Evolutionary conservation across 1,284 basidiomycete genomes (phyloP).

Genomic region (Rhodotorula glutinis): DNA sequence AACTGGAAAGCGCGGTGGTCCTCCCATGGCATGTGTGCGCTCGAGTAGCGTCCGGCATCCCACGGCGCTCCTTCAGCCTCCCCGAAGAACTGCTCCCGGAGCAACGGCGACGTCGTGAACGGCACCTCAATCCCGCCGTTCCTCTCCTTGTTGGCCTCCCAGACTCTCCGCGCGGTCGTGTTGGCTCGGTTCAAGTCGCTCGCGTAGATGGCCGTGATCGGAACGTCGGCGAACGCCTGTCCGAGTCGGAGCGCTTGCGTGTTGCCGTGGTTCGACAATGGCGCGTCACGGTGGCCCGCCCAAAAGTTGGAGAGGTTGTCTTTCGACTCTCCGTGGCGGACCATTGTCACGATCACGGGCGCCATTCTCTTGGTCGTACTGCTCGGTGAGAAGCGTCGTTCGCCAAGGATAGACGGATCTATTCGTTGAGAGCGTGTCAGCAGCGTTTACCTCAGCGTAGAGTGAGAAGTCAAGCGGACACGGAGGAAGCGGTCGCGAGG

Average conservation of each 20-base stretch:
- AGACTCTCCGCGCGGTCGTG: slow-evolving; percentile 65
- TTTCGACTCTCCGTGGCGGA: slow-evolving; percentile 39
- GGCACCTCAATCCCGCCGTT: slow-evolving; percentile 56
- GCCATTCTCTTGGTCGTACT: slow-evolving; percentile 10
- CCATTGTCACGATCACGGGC: slow-evolving; percentile 35
- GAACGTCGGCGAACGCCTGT: slow-evolving; percentile 38
- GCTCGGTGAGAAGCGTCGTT: no score
- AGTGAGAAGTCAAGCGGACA: neutral
- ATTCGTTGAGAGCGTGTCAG: no score
- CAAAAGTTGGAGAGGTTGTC: slow-evolving; percentile 40
- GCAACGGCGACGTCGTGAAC: slow-evolving; percentile 52
- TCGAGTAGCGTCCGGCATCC: slow-evolving; percentile 37
- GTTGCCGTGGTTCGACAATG: slow-evolving; percentile 36
- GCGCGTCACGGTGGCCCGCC: slow-evolving; percentile 41
- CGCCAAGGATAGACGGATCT: no score
- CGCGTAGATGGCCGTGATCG: slow-evolving; percentile 61
- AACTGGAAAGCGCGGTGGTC: slow-evolving; percentile 57
- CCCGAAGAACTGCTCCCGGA: slow-evolving; percentile 60
- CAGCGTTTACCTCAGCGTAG: neutral
- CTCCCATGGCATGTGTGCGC: slow-evolving; percentile 40
- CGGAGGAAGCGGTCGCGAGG: neutral
- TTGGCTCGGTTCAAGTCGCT: slow-evolving; percentile 75
- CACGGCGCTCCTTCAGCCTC: slow-evolving; percentile 62
- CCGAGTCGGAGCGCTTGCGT: slow-evolving; percentile 41
- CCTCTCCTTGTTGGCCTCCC: slow-evolving; percentile 44